Base-by-base conservation (phyloP, 352 stramenopile genomes). In the Globisporangium orthogonon region DNA sequence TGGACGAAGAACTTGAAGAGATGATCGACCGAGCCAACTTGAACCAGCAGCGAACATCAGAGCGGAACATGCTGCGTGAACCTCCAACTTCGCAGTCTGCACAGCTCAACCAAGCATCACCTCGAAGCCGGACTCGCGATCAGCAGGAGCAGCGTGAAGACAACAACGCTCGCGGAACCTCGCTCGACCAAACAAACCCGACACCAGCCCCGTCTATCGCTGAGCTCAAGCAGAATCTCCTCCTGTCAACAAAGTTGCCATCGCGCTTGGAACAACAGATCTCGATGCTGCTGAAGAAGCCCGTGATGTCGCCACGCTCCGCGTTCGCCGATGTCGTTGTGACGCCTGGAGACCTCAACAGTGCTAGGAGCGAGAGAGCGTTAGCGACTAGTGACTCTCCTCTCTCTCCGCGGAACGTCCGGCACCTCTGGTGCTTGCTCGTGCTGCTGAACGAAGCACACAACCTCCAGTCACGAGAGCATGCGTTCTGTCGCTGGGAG, bases 1-100 rank as follows among this genome's bases (percentile, higher is more conserved):
- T 88, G 80, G 77, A 90, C 39, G 62, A 76, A 40, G 77, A 90
- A 49, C 65, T 90, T 3, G 80, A 90, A 43, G 54, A 76, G 23
- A 88, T 88, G 76, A 90, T 90, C 43, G 77, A 90, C 11, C 58
- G 51, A 40, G 71, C 47, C 6, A 74, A 70, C 15, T 7, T 53
- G 2, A 68, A 76, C 37, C 65, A 78, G 49, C 57, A 58, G 11
- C 28, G 49, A 7, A 6, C 33, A 11, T 23, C 30, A 3, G 23
- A 15, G 29, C 33, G 15, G 18, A 39, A 18, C 23, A 15, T 18
- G 35, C 9, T 14, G 17, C 6, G 15, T 29, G 33, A 52, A 9
- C 7, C 43, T 6, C 7, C 48, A 44, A 17, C 48, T 14, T 41
- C 14, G 7, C 29, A 53, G 29, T 37, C 23, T 6, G 29, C 47